Evolutionary conservation across 202 grass and related monocot genomes (phyloP), one percentile per base, ranked within the genome.

Genomic region (Bolboschoenoplectus hybrid): DNA sequence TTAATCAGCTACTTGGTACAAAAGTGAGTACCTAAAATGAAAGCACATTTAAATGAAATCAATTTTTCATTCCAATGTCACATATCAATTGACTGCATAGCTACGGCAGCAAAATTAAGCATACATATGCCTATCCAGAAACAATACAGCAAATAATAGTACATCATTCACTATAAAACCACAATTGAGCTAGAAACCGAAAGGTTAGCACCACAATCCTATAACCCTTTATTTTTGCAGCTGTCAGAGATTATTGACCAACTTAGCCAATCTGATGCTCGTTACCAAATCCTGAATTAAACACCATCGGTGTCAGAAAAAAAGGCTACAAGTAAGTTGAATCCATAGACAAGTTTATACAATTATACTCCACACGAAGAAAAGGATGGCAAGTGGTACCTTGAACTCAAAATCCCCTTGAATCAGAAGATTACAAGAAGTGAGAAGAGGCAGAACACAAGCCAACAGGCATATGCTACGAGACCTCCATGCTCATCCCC

Each of bases 361-460:
- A 66, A 11, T 11, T 66, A 7, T n/a, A 32, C 46, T 73, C 20
- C 12, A 39, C 20, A 17, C 35, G 38, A 71, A 77, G 34, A 55
- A 7, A 41, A 79, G 14, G 3, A 38, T 57, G 74, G 6, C 9
- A 75, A 3, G 74, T 40, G 26, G 82, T 88, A 89, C 87, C 87
- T 74, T 87, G 9, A n/a, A 58, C 87, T 58, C 70, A 84, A 81
- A 81, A 67, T 67, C 82, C 63, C 3, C 39, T 47, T 32, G 45
- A 67, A 81, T 98, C 91, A 98, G 86, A 98, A 98, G 82, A 98
- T 91, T 38, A 98, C 90, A 19, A 98, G 96, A 85, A 98, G 87
- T 16, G 96, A 98, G 91, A 98, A 98, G 87, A 98, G 93, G 89
- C 93, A 89, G 89, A 92, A 98, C 11, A 95, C 93, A 38, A 98